Conservation (phyloP, 306 rosid species). For the Dryas octopetala region DNA sequence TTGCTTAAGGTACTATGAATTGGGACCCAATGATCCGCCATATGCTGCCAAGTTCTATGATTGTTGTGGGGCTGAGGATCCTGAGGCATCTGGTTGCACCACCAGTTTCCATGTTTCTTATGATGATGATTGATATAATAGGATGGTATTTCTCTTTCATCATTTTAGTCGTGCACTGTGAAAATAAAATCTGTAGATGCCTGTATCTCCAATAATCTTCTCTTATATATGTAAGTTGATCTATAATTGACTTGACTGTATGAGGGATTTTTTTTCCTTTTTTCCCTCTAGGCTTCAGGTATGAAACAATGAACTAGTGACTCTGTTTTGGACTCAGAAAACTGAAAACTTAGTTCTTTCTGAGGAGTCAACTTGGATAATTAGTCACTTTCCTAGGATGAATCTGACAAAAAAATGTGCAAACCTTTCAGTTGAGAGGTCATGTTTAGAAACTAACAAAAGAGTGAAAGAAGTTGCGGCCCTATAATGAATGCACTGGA, state of each 20-base stretch:
- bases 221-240: not conserved
- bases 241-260: not conserved
- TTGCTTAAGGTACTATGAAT: slow-evolving; percentile 67
- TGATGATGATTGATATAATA: slow-evolving; percentile 53
- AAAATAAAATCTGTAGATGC: not conserved
- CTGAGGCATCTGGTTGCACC: slow-evolving; percentile 76
- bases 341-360: too few species aligned
- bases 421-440: too few species aligned
- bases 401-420: not conserved
- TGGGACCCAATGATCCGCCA: slow-evolving; percentile 76
- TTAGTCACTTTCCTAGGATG: not conserved
- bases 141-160: not conserved
- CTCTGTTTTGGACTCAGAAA: too few species aligned
- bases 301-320: too few species aligned
- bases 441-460: too few species aligned
- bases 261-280: too few species aligned
- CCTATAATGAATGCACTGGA: too few species aligned
- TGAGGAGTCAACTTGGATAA: too few species aligned
- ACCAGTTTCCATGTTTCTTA: slow-evolving; percentile 73
- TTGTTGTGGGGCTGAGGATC: slow-evolving; percentile 94
- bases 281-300: too few species aligned
- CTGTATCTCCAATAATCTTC: not conserved
- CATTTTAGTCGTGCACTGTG: not conserved
- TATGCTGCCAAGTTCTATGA: slow-evolving; percentile 91
- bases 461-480: too few species aligned